A percentile compares a stretch with the other conserved stretches of the same genome.
These are phyloP conservation scores for Uromyces viciae-fabae DNA, from an alignment of 1,284 basidiomycete species.

Conservation along the genomic window DNA sequence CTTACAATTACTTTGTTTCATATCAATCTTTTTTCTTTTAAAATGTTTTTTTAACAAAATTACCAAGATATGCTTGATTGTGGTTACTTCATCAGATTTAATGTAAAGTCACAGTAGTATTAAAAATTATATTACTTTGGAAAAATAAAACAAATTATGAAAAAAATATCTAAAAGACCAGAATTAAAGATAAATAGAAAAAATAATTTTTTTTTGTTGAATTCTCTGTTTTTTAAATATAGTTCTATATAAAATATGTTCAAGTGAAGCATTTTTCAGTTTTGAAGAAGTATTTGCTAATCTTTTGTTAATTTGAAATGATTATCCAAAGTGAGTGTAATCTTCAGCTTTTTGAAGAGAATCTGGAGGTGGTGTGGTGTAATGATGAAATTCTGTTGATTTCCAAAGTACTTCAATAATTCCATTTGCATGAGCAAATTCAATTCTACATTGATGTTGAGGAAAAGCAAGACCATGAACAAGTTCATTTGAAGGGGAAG, in stretches of 20 bases:
- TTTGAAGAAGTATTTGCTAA: not conserved
- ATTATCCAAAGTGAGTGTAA: not conserved
- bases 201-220: no score
- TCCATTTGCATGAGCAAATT: conserved; percentile 18
- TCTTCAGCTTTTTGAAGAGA: not conserved
- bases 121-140: no score
- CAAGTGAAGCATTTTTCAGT: not conserved
- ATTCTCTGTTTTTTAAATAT: not conserved
- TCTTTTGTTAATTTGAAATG: not conserved
- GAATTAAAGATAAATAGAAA: no score
- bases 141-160: no score
- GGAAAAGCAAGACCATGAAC: not conserved
- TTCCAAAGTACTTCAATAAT: conserved; percentile 9
- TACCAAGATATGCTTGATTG: no score
- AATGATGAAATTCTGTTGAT: not conserved
- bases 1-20: no score
- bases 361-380: not conserved
- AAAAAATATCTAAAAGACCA: no score
- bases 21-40: no score
- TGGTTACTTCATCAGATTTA: no score
- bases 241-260: not conserved
- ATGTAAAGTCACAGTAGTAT: no score
- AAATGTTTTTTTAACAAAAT: no score
- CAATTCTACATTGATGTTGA: not conserved
- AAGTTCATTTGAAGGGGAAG: not conserved